phyloP scores from a whole-genome alignment of 257 asterid genomes.

The Jasminum sambac region DNA sequence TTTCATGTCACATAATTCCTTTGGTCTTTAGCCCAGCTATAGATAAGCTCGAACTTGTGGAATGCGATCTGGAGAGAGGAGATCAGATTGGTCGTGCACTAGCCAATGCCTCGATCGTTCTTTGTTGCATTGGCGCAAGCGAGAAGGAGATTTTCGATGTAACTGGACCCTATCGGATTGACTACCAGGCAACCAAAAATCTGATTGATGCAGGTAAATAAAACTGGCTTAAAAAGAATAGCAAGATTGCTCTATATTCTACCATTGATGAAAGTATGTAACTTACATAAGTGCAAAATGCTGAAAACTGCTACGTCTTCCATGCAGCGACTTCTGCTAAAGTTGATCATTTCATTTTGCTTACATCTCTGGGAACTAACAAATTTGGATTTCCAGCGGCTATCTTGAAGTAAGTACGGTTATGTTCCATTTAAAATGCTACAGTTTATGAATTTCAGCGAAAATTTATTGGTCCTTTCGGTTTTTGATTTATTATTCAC shows the following conservation, averaged over 20 bases:
- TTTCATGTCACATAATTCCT: constrained; percentile 45
- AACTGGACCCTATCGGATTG: constrained; percentile 89
- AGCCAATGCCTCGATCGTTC: constrained; percentile 72
- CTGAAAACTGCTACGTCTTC: constrained; percentile 2
- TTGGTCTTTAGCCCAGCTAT: constrained; percentile 96
- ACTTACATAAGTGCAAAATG: constrained; percentile 6
- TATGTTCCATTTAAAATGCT: constrained; percentile 4
- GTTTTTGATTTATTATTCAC: constrained; percentile 17
- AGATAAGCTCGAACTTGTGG: constrained; percentile 95
- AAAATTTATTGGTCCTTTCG: background rate
- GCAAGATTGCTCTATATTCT: background rate
- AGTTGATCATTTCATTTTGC: constrained; percentile 76
- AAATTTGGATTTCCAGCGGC: constrained; percentile 97
- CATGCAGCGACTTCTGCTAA: constrained; percentile 75
- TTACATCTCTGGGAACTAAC: constrained; percentile 94
- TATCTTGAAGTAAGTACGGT: constrained; percentile 69
- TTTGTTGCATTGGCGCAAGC: constrained; percentile 97
- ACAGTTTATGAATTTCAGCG: constrained; percentile 2
- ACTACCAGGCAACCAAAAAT: constrained; percentile 80
- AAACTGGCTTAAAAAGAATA: background rate
- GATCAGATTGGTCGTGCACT: constrained; percentile 63
- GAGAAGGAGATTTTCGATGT: constrained; percentile 88
- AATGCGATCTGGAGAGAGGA: constrained; percentile 86
- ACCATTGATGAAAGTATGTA: background rate
- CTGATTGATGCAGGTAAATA: constrained; percentile 83